These are phyloP conservation scores for Calamus simplicifolius DNA, from an alignment of 176 grass and related monocot species.

Conservation along the genomic window DNA sequence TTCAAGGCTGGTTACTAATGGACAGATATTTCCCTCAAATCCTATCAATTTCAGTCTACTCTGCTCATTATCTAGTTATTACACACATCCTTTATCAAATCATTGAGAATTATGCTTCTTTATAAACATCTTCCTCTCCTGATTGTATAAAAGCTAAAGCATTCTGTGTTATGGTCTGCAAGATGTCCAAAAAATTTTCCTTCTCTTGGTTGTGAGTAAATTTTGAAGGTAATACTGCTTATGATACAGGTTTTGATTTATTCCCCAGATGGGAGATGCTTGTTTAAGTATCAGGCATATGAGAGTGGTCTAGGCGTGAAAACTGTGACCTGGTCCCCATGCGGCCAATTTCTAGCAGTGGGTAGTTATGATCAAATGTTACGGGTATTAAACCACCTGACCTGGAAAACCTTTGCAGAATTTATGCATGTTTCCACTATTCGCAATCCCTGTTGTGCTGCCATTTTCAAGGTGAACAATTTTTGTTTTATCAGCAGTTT, in stretches of 20 bases:
- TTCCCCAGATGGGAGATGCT: constrained; percentile 88
- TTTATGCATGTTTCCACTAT: constrained; percentile 64
- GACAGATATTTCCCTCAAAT: no score
- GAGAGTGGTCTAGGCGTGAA: constrained; percentile 93
- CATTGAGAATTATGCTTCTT: background rate
- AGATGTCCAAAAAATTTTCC: background rate
- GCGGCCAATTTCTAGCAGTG: constrained; percentile 86
- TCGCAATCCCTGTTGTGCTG: constrained; percentile 56
- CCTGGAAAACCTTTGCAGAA: constrained; percentile 97
- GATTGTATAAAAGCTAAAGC: background rate
- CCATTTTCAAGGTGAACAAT: constrained; percentile 66
- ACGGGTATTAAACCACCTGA: constrained; percentile 75
- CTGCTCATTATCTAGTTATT: no score
- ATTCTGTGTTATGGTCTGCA: background rate
- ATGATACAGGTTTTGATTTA: constrained; percentile 71
- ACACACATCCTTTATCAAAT: no score
- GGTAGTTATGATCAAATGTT: constrained; percentile 94
- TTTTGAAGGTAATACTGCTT: constrained; percentile 6
- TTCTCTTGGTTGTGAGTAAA: background rate
- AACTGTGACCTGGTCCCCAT: constrained; percentile 90
- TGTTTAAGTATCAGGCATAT: constrained; percentile 87
- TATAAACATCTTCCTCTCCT: background rate
- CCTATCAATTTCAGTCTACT: no score
- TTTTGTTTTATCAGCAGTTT: constrained; percentile 7
- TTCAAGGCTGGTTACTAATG: no score